Base-by-base conservation (phyloP, 164 flowering plant species). In the Chloranthus sessilifolius region DNA sequence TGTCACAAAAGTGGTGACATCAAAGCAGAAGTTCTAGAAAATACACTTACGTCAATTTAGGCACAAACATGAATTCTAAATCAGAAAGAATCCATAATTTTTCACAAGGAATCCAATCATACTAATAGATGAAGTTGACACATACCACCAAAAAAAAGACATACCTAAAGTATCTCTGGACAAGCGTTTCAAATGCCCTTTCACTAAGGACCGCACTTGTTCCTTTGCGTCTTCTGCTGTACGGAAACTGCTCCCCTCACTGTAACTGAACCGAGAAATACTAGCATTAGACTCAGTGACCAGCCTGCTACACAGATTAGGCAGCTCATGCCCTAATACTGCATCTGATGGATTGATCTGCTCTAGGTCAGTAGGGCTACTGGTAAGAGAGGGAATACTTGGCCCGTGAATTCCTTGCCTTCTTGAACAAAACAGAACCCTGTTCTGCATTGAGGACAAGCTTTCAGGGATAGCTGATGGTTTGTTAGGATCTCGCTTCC, bases 81-180 rank as follows among this genome's bases (percentile, higher is more conserved):
- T n/a, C n/a, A n/a, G n/a, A n/a, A n/a, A n/a, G n/a, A n/a, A n/a
- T n/a, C n/a, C n/a, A n/a, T n/a, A n/a, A n/a, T n/a, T n/a, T n/a
- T n/a, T n/a, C n/a, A n/a, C n/a, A n/a, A n/a, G n/a, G n/a, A n/a
- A 25, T 25, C 7, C 2, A 25, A 9, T 43, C 27, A 2, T 26
- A 10, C 1, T 7, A 44, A 20, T 26, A 5, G 12, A 50, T 50
- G 12, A 35, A 36, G 42, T 1, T 10, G 12, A 25, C 15, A 15
- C 25, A 26, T 5, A 8, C 15, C 5, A 5, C 16, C 22, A 42
- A 19, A 51, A 20, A 17, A 2, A 46, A 12, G 17, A 59, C 68
- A 31, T 75, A 85, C 95, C 85, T 59, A 77, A 44, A 43, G 60
- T 41, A 43, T 74, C 68, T 53, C 53, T 49, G 47, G 83, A 73